Conservation (phyloP, 2,329 filamentous ascomycete genomes). For the Sporothrix protearum region DNA sequence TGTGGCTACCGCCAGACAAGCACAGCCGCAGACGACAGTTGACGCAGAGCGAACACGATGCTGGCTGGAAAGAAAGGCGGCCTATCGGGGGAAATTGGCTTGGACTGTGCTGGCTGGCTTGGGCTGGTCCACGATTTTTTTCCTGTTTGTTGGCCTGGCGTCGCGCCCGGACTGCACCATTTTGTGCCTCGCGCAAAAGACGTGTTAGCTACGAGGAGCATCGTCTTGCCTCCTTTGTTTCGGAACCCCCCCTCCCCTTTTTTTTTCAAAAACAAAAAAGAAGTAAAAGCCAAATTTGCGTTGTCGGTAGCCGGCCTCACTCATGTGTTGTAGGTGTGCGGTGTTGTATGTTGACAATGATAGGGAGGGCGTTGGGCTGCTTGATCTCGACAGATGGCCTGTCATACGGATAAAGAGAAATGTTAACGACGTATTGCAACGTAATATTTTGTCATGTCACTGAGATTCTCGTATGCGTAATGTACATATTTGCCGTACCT, state of each 20-base stretch:
- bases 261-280: not conserved
- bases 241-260: no score
- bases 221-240: not conserved
- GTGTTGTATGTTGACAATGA: not conserved
- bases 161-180: not conserved
- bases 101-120: slow-evolving; percentile 2
- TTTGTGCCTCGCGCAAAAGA: not conserved
- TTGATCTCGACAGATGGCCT: not conserved
- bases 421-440: not conserved
- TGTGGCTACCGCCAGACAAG: not conserved
- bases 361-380: not conserved
- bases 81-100: not conserved
- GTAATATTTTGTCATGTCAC: not conserved
- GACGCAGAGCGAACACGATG: not conserved
- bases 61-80: not conserved
- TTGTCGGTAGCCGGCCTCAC: not conserved
- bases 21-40: not conserved
- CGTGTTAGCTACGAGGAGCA: not conserved
- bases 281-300: not conserved
- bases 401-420: not conserved
- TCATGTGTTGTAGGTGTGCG: not conserved
- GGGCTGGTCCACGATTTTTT: not conserved
- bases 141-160: not conserved
- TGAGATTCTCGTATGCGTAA: not conserved
- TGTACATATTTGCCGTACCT: not conserved